phyloP scores from a whole-genome alignment of 441 rosid genomes.

The Breynia disticha region DNA sequence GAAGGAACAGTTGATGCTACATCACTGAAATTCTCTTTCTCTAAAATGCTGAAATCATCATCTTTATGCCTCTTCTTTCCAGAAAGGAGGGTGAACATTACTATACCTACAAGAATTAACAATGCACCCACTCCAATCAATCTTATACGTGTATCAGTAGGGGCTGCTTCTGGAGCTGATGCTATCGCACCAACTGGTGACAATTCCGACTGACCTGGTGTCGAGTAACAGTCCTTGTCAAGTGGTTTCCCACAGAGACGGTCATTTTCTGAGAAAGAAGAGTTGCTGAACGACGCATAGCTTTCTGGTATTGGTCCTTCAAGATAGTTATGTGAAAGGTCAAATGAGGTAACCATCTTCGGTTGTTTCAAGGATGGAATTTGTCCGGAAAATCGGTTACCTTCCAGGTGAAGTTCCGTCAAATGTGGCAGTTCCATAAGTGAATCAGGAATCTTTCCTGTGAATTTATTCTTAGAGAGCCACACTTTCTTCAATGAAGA shows the following conservation, averaged over 20 bases:
- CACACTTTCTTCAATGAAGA: slow-evolving; percentile 51
- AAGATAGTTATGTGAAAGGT: slow-evolving; percentile 52
- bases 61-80: slow-evolving; percentile 19
- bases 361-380: slow-evolving; percentile 36
- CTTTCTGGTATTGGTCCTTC: slow-evolving; percentile 55
- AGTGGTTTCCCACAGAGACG: slow-evolving; percentile 54
- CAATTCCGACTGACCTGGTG: neutral
- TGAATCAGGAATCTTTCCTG: slow-evolving; percentile 57
- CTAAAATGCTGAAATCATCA: slow-evolving; percentile 34
- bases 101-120: slow-evolving; percentile 20
- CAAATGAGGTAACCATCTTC: slow-evolving; percentile 25
- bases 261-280: slow-evolving; percentile 35
- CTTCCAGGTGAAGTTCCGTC: slow-evolving; percentile 58
- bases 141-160: neutral
- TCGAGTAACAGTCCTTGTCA: slow-evolving; percentile 22
- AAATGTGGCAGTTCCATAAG: slow-evolving; percentile 33
- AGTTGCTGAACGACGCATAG: slow-evolving; percentile 23
- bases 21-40: slow-evolving; percentile 31
- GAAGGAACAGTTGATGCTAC: neutral
- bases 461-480: slow-evolving; percentile 43
- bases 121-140: slow-evolving; percentile 16
- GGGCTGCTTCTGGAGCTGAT: neutral
- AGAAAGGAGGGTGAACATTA: slow-evolving; percentile 13
- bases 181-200: neutral
- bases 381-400: slow-evolving; percentile 49